Base-by-base conservation (phyloP, 257 asterid species). In the Solanum arcanum region DNA sequence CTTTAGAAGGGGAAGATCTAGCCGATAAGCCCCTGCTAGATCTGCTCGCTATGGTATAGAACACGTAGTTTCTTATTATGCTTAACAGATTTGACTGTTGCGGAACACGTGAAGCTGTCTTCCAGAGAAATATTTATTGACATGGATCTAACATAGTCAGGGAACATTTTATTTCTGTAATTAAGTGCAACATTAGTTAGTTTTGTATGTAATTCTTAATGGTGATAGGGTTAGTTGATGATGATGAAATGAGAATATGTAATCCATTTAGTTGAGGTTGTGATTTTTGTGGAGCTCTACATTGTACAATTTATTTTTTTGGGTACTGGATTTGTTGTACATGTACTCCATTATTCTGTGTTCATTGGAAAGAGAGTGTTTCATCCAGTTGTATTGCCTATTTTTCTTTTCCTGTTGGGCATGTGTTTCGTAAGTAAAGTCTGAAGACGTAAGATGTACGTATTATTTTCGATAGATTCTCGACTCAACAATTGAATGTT, bases 1-100 rank as follows among this genome's bases (percentile, higher is more conserved):
- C 70, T 95, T 97, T 76, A 93, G 93, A 93, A 90, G 94, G 91
- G 94, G 91, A 89, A 86, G 91, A 44, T 60, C 88, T 29, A 84
- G 78, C 91, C 90, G 90, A 93, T 81, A 35, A 39, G 56, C 78
- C 33, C 15, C 33, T 76, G 18, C 44, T 37, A 59, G 37, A 66
- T 66, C 80, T 81, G 23, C 37, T 70, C n/a, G 6, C 64, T 86
- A 15, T 76, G 86, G 76, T 47, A 76, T 83, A 73, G 88, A 80
- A 80, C 68, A 12, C 37, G 41, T 27, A 9, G 27, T 27, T 47
- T 8, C n/a, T 80, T 27, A 42, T 47, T 77, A 44, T 25, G 60
- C 5, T 76, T 76, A 12, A 76, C 14, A 77, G 9, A 15, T 14
- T 77, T 14, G n/a, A 44, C 64, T 77, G 83, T 44, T 12, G 59